Base-by-base conservation (phyloP, 805 yeast genomes). In the Yamadazyma sp. region DNA sequence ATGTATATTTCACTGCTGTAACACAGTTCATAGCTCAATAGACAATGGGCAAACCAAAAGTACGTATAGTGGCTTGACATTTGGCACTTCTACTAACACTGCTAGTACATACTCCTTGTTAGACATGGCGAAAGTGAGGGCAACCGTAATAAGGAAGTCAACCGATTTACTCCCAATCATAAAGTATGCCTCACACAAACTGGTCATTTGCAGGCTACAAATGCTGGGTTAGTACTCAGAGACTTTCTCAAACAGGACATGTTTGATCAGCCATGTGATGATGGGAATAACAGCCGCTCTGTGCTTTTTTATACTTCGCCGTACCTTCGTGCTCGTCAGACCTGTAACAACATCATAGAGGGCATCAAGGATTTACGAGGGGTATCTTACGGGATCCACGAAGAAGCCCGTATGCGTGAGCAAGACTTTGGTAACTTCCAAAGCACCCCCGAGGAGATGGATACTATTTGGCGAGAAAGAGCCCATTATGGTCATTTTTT, bases 361-460 rank as follows among this genome's bases (percentile, higher is more conserved):
- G 83, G 82, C 1, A 70, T 79, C 44, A 63, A 64, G 62, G 53
- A 62, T 55, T 48, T 80, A 7, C 64, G 68, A 4, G 67, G 58
- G 1, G 61, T 67, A 1, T 48, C 51, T 3, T 82, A 78, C 49
- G 68, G 73, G 25, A 76, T 84, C 2, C 73, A 78, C 48, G 97
- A 90, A 57, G 97, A 90, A 55, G 95, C 96, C 9, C 65, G 96
- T 38, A 78, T 90, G 77, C 71, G 97, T 45, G 97, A 90, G 55
- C 97, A 90, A 60, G 97, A 90, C 59, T 90, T 90, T 55, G 97
- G 97, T 14, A 89, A 89, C 56, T 89, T 88, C 60, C 97, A 89
- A 63, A 78, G 84, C 38, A 74, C 81, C 0, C 73, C 78, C 1
- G 80, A 77, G 38, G 84, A 78, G 47, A 89, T 89, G 95, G 82